These are phyloP conservation scores for Magnaporthales sp. DNA, from an alignment of 2,329 filamentous ascomycete genomes.

Conservation along the genomic window DNA sequence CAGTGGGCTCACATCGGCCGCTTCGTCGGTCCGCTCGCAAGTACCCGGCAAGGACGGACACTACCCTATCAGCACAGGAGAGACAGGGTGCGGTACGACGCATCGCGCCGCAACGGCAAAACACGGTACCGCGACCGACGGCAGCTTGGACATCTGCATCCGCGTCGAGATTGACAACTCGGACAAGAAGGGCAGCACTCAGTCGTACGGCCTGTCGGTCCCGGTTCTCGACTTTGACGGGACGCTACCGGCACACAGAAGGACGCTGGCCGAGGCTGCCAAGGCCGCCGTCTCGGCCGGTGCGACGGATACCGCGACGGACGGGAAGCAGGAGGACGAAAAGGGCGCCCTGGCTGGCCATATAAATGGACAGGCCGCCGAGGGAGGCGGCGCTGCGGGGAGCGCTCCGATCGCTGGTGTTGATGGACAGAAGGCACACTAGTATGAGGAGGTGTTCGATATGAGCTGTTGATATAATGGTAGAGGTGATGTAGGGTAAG, in stretches of 20 bases:
- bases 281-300: not conserved
- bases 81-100: slow-evolving; percentile 66
- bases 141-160: slow-evolving; percentile 70
- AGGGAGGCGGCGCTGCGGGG: not conserved
- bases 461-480: not conserved
- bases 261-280: not conserved
- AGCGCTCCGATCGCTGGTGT: not conserved
- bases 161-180: slow-evolving; percentile 83
- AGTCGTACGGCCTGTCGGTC: slow-evolving; percentile 79
- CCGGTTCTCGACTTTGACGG: slow-evolving; percentile 47
- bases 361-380: not conserved
- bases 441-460: not conserved
- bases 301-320: not conserved
- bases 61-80: slow-evolving; percentile 64
- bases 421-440: not conserved
- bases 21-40: slow-evolving; percentile 4
- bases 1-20: slow-evolving; percentile 7
- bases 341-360: slow-evolving; percentile 3
- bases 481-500: not conserved
- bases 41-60: slow-evolving; percentile 52
- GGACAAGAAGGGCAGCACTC: slow-evolving; percentile 70
- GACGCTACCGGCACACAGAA: slow-evolving; percentile 9
- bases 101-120: slow-evolving; percentile 62
- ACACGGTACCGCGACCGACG: slow-evolving; percentile 47
- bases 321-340: not conserved